These are phyloP conservation scores for Cladosporium sp. DNA, from an alignment of 2,329 filamentous ascomycete species.

Conservation along the genomic window DNA sequence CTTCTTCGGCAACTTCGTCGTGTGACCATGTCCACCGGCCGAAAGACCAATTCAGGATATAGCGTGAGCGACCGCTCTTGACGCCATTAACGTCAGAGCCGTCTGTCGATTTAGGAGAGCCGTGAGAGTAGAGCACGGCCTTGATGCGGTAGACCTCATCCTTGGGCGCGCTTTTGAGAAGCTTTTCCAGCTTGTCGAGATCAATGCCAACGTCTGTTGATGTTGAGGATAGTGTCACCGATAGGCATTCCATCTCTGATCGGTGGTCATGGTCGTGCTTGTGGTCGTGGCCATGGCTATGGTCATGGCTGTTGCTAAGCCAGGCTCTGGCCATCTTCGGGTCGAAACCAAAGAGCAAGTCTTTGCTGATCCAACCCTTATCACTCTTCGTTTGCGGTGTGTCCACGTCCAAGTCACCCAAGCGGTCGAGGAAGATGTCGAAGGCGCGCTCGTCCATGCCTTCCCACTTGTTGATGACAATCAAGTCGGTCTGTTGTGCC, in stretches of 20 bases:
- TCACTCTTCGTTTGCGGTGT: slow-evolving; percentile 74
- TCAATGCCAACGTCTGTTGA: slow-evolving; percentile 47
- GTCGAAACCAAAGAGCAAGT: slow-evolving; percentile 82
- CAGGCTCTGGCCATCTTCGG: slow-evolving; percentile 60
- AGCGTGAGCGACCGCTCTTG: slow-evolving; percentile 46
- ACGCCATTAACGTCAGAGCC: slow-evolving; percentile 31
- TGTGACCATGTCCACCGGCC: slow-evolving; percentile 87
- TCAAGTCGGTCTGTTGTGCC: slow-evolving; percentile 81
- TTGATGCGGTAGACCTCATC: slow-evolving; percentile 97
- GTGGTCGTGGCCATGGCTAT: slow-evolving; percentile 36
- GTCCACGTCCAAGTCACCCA: slow-evolving; percentile 76
- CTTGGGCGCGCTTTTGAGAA: slow-evolving; percentile 71
- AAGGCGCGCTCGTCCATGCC: slow-evolving; percentile 63
- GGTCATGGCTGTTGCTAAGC: slow-evolving; percentile 31
- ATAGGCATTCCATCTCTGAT: slow-evolving; percentile 84
- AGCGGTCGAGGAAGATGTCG: slow-evolving; percentile 69
- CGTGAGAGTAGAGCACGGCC: slow-evolving; percentile 50
- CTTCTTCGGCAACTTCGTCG: slow-evolving; percentile 31
- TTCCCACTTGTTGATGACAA: slow-evolving; percentile 95
- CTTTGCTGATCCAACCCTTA: slow-evolving; percentile 69
- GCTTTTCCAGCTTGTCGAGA: slow-evolving; percentile 53
- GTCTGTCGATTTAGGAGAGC: slow-evolving; percentile 35
- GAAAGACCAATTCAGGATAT: slow-evolving; percentile 98
- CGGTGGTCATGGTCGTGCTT: slow-evolving; percentile 55
- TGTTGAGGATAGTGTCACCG: slow-evolving; percentile 54